Base-by-base conservation (phyloP, 2,329 filamentous ascomycete species). In the Pyricularia grisea region DNA sequence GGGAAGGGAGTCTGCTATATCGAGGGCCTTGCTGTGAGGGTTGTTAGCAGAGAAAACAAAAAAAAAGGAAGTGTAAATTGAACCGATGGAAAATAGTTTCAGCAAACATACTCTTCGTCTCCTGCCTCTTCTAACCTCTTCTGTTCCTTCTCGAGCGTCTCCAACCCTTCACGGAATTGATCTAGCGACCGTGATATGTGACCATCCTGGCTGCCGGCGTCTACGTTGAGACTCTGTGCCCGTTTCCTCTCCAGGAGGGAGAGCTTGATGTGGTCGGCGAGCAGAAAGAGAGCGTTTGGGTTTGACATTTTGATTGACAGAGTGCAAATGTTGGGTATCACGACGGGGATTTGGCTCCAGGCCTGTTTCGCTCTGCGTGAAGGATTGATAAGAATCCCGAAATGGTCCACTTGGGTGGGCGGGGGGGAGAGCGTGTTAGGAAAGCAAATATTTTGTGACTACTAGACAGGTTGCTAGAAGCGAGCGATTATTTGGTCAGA, bases 211-310 rank as follows among this genome's bases (percentile, higher is more conserved):
- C 90, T 88, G 67, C 61, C 50, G 33, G 88, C 88, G 70, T 93
- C 88, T 69, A 97, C 86, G 73, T 93, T 89, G 64, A 97, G 85
- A 17, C 89, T 91, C 74, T 92, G 88, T 66, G 94, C 93, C 70
- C 94, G 90, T 81, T 97, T 90, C 70, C 94, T 89, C 82, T 98
- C 95, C 30, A 98, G 88, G 20, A 99, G 86, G 17, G 94, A 97
- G 71, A 98, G 88, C 81, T 98, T 97, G 84, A 98, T 92, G 80
- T 98, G 94, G 81, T 99, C 95, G 75, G 94, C 93, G 70, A 98
- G 88, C 68, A 98, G 90, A 78, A 94, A 93, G 73, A 98, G 90
- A 79, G 97, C 94, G 76, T 88, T 89, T 58, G 86, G 80, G 73
- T 85, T 89, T 71, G 84, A 81, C 85, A 87, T 87, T n/a, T 61